Conservation (phyloP, 2,329 filamentous ascomycete species). For the Diplodia intermedia region DNA sequence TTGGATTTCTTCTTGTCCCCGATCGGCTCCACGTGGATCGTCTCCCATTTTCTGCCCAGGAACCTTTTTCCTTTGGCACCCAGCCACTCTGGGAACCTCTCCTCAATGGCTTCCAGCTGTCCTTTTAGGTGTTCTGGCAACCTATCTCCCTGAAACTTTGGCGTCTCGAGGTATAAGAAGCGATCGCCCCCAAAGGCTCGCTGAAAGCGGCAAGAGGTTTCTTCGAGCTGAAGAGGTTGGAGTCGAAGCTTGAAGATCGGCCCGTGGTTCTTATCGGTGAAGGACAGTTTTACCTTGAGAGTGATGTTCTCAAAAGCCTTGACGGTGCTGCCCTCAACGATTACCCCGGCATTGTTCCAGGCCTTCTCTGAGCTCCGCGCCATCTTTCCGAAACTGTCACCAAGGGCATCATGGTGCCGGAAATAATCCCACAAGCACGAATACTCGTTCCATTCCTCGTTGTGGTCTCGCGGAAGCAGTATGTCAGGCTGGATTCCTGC, state of each 20-base stretch:
- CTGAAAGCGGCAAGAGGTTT: constrained; percentile 46
- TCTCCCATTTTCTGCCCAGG: constrained; percentile 52
- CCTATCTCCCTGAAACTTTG: constrained; percentile 38
- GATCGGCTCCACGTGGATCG: constrained; percentile 48
- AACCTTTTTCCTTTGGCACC: constrained; percentile 42
- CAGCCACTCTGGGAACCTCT: constrained; percentile 47
- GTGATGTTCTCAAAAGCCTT: constrained; percentile 41
- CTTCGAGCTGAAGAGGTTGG: constrained; percentile 40
- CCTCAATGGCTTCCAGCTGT: constrained; percentile 37
- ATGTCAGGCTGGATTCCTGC: constrained; percentile 26
- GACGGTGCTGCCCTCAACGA: neutral
- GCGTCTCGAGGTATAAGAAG: constrained; percentile 51
- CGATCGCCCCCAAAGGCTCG: constrained; percentile 49
- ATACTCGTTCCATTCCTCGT: constrained; percentile 28
- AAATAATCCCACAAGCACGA: constrained; percentile 39
- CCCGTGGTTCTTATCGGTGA: constrained; percentile 35
- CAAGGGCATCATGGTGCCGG: constrained; percentile 8
- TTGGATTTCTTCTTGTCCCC: constrained; percentile 42
- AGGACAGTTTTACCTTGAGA: constrained; percentile 43
- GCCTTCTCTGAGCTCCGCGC: constrained; percentile 36
- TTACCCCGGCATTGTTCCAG: constrained; percentile 40
- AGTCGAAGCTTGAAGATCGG: constrained; percentile 42
- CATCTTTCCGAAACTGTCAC: constrained; percentile 33
- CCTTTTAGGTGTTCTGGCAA: constrained; percentile 34
- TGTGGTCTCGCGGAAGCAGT: neutral